Evolutionary conservation across 2,329 filamentous ascomycete species (phyloP).

Genomic region (Colletotrichum eleusines): DNA sequence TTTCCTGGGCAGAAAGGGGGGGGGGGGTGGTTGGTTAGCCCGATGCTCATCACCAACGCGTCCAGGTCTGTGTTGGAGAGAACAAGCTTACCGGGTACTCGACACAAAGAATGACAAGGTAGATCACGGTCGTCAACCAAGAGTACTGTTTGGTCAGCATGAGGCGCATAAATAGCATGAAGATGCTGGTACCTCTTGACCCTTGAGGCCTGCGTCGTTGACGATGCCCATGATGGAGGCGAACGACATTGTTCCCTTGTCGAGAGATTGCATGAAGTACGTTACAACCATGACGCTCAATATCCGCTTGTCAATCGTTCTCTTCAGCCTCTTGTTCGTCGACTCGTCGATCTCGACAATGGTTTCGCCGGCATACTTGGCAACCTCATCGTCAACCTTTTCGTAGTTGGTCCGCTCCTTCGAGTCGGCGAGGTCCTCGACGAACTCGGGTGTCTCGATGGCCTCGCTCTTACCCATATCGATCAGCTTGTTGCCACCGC

Average conservation of each 20-base stretch:
- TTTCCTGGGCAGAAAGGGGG: constrained; percentile 29
- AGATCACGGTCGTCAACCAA: constrained; percentile 54
- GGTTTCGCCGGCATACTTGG: constrained; percentile 32
- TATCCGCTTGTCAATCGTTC: constrained; percentile 62
- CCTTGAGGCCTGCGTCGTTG: constrained; percentile 49
- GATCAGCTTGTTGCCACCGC: not conserved
- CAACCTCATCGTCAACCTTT: constrained; percentile 33
- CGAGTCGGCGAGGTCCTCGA: constrained; percentile 15
- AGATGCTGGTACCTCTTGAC: constrained; percentile 43
- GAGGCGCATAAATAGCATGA: not conserved
- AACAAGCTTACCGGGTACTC: constrained; percentile 54
- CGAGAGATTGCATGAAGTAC: constrained; percentile 58
- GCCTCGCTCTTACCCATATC: constrained; percentile 15
- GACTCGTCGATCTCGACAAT: constrained; percentile 60
- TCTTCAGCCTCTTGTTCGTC: constrained; percentile 62
- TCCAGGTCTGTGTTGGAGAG: not conserved
- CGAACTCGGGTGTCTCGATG: constrained; percentile 7
- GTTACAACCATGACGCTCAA: constrained; percentile 64
- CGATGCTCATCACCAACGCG: not conserved
- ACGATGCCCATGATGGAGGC: constrained; percentile 47
- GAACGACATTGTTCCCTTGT: constrained; percentile 48
- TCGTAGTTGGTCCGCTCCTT: constrained; percentile 33
- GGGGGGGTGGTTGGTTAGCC: not conserved
- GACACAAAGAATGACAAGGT: constrained; percentile 57
- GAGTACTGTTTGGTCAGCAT: constrained; percentile 47